Conservation (phyloP, 345 rosid species). For the Lepidium sativum region DNA sequence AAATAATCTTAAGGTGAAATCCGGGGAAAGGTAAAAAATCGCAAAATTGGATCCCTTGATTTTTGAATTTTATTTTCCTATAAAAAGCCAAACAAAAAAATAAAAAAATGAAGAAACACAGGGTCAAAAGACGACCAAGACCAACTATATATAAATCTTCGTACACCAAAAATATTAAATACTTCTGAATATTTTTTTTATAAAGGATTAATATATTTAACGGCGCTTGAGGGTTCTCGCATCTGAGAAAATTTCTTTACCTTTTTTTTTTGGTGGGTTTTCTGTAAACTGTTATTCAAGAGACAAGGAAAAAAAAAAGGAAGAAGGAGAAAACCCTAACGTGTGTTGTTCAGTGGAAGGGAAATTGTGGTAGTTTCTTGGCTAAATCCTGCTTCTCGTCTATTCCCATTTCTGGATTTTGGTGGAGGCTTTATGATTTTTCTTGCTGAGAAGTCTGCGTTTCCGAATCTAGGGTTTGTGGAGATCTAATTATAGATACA, state of each 20-base stretch:
- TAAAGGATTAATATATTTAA: conserved; percentile 4
- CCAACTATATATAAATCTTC: conserved; percentile 4
- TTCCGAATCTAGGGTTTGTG: conserved; percentile 16
- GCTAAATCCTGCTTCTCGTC: background rate
- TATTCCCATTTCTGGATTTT: conserved; percentile 3
- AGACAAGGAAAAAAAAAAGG: background rate
- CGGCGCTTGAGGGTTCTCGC: conserved; percentile 22
- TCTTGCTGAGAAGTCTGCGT: background rate
- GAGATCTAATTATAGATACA: conserved; percentile 19
- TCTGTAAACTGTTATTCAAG: background rate
- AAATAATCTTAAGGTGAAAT: background rate
- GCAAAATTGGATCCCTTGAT: conserved; percentile 6
- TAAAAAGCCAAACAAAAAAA: background rate
- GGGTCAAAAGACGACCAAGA: background rate
- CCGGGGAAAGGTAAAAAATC: background rate
- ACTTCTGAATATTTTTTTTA: background rate
- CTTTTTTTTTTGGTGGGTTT: background rate
- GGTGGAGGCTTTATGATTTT: background rate
- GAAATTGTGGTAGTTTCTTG: background rate
- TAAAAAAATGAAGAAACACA: background rate
- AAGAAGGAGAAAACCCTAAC: conserved; percentile 24
- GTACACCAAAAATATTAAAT: background rate
- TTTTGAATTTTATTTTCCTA: conserved; percentile 2
- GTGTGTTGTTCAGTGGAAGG: conserved; percentile 8
- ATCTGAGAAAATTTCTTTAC: background rate